phyloP scores from a whole-genome alignment of 345 rosid genomes.

The Eucalyptus erythrocorys region DNA sequence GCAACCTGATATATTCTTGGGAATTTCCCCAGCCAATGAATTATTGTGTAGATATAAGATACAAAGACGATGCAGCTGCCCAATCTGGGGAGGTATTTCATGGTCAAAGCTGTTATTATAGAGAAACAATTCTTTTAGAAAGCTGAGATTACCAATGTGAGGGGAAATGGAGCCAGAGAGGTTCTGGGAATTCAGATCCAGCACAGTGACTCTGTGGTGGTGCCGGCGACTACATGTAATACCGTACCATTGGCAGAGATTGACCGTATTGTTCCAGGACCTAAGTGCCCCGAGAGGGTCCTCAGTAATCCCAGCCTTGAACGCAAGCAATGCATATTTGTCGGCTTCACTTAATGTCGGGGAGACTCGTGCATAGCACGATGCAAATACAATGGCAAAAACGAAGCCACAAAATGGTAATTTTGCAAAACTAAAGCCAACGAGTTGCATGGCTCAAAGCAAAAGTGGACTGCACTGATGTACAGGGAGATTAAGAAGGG shows the following conservation, averaged over 20 bases:
- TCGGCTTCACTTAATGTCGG: not conserved
- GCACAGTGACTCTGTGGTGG: not conserved
- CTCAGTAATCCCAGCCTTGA: not conserved
- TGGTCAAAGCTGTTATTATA: not conserved
- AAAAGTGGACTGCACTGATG: not conserved
- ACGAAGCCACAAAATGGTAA: not conserved
- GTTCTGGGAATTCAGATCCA: not conserved
- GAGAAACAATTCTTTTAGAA: not conserved
- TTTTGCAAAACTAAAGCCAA: accelerated
- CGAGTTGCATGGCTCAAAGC: not conserved
- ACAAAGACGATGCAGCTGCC: accelerated
- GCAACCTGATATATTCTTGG: accelerated
- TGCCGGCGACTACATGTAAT: not conserved
- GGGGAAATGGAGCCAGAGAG: not conserved
- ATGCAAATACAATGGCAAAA: accelerated
- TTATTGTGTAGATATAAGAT: accelerated
- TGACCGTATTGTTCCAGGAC: not conserved
- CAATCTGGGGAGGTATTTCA: not conserved
- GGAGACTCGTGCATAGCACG: not conserved
- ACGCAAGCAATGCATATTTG: not conserved
- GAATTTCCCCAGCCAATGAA: accelerated
- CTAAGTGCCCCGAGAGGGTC: not conserved
- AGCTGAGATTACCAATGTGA: not conserved
- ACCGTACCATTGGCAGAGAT: not conserved
- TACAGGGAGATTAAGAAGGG: accelerated